Evolutionary conservation across 345 rosid genomes (phyloP).

Genomic region (Citrus unshiu): DNA sequence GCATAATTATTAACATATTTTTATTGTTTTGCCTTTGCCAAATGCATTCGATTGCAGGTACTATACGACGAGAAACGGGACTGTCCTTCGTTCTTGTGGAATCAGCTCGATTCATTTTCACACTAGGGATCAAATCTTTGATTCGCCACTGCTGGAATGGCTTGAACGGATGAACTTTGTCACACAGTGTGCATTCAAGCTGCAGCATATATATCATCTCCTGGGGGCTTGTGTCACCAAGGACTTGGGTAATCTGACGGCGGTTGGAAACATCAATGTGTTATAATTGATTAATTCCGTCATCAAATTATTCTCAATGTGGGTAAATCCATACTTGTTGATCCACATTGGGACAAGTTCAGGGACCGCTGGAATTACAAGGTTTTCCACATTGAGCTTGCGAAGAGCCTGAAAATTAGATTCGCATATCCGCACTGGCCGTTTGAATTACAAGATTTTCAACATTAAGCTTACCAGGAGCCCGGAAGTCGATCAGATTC

Average conservation of each 20-base stretch:
- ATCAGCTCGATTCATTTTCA: too few relatives aligned
- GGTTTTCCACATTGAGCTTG: slow-evolving; percentile 2
- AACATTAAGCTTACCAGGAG: slow-evolving; percentile 3
- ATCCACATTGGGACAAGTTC: slow-evolving; percentile 19
- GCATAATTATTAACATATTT: too few relatives aligned
- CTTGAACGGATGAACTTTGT: background rate
- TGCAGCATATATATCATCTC: background rate
- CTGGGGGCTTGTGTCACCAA: background rate
- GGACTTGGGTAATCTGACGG: slow-evolving; percentile 13
- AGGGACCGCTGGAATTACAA: slow-evolving; percentile 24
- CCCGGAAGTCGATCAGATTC: slow-evolving; percentile 11
- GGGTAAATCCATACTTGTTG: slow-evolving; percentile 3
- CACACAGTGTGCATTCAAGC: background rate
- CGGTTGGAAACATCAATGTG: slow-evolving; percentile 11
- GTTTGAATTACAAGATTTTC: background rate
- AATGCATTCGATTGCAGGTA: too few relatives aligned
- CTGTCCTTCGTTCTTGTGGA: too few relatives aligned
- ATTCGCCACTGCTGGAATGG: too few relatives aligned
- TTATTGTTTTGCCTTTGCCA: too few relatives aligned
- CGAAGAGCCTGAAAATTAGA: slow-evolving; percentile 19
- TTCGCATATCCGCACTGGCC: background rate
- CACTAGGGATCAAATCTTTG: too few relatives aligned
- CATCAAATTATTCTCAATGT: background rate
- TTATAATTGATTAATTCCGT: background rate
- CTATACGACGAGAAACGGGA: too few relatives aligned